These are phyloP conservation scores for Niebla homalea DNA, from an alignment of 495 filamentous ascomycete genomes.

Conservation along the genomic window DNA sequence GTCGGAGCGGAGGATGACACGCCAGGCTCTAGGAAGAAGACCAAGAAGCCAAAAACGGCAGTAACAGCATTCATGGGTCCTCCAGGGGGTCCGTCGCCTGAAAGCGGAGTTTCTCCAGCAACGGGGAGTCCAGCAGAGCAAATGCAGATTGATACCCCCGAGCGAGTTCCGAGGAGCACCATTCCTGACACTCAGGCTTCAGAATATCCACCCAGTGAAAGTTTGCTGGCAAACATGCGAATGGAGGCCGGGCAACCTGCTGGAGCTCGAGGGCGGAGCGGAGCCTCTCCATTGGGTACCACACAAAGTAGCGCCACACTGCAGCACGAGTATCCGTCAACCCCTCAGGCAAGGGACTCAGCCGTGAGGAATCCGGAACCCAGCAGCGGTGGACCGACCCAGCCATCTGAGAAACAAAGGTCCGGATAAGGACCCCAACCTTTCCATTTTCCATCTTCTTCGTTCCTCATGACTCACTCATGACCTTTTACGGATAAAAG, in stretches of 20 bases:
- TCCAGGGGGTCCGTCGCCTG: background rate
- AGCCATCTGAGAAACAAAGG: no score
- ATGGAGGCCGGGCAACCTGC: conserved; percentile 6
- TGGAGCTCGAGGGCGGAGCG: background rate
- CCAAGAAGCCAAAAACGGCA: conserved; percentile 2
- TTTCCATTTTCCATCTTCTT: no score
- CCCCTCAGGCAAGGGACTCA: background rate
- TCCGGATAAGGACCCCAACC: no score
- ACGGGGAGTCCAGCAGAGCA: conserved; percentile 4
- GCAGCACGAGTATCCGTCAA: background rate
- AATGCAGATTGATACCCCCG: conserved; percentile 6
- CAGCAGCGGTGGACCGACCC: no score
- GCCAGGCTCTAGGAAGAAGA: conserved; percentile 6
- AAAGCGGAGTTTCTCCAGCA: background rate
- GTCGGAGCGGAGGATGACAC: conserved; percentile 1
- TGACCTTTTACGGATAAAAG: background rate
- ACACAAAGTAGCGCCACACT: conserved; percentile 6
- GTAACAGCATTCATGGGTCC: background rate
- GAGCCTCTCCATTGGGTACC: background rate
- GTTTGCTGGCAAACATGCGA: conserved; percentile 3
- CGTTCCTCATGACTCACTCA: background rate
- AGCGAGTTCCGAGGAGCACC: conserved; percentile 1
- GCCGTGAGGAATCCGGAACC: no score
- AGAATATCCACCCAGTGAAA: conserved; percentile 1
- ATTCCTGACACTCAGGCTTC: conserved; percentile 10